Base-by-base conservation (phyloP, 2,329 filamentous ascomycete species). In the Epichloe uncinata region DNA sequence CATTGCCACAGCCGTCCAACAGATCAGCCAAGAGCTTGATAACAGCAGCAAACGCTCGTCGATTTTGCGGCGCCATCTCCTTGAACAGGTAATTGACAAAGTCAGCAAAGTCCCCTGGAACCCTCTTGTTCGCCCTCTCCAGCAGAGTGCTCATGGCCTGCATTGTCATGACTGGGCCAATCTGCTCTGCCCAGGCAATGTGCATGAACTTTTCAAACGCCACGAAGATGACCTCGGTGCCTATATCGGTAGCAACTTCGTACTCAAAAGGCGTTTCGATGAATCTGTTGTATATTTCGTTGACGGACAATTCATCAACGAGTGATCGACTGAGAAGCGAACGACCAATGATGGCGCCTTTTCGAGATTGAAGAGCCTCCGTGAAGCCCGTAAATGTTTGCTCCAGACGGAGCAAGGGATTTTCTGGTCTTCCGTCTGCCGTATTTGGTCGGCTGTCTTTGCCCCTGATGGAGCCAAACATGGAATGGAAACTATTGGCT, bases 131-230 rank as follows among this genome's bases (percentile, higher is more conserved):
- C 9, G 78, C 73, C 51, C 78, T 74, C 52, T 77, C 74, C 57
- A 94, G 89, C n/a, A 97, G 73, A 2, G 81, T 79, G 50, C 84
- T 78, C 37, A 96, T 73, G 5, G 81, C 77, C 44, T 84, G 74
- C 48, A 79, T 74, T 1, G 86, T 81, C 64, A 97, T 81, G 50
- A 97, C 79, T 3, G 87, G 81, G 0, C 91, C 91, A 74, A 96
- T 89, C 58, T 87, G 84, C 56, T 91, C 85, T 52, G 78, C 82
- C 91, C 91, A 97, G 12, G 87, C 89, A 54, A 89, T 83, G 52
- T 81, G 82, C 53, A 96, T 71, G 58, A 96, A 97, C 54, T 94
- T 96, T 63, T 96, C 90, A 63, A 96, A 97, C 0, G 90, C 85
- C 26, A 86, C 85, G 61, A 96, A 95, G 5, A 97, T 76, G 18